Base-by-base conservation (phyloP, 2,329 filamentous ascomycete genomes). In the Xylariaceae sp. region DNA sequence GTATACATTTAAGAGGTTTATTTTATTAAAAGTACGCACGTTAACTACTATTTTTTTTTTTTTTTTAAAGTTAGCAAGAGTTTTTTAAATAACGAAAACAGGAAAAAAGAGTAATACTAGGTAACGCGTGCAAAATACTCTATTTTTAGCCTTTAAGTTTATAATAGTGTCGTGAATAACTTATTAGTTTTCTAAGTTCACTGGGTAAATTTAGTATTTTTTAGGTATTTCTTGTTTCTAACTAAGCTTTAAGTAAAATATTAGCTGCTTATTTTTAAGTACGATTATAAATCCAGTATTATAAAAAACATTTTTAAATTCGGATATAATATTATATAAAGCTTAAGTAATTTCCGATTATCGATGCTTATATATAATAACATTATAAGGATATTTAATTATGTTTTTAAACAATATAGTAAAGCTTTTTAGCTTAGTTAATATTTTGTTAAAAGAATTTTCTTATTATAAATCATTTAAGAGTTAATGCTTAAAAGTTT, bases 141-240 rank as follows among this genome's bases (percentile, higher is more conserved):
- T n/a, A n/a, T n/a, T n/a, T n/a, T n/a, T n/a, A n/a, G n/a, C 33
- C 19, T 43, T 44, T 34, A 14, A 14, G n/a, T 43, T 6, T n/a
- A n/a, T 21, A 52, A 37, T 34, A 26, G 21, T 43, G 24, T 52
- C 24, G 28, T 47, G 7, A 23, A 52, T 37, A 17, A 44, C 12
- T 29, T 17, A 17, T 17, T 44, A 19, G 11, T 52, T 28, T 52
- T 52, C 33, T 33, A 36, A 17, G 19, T 44, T 52, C 5, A 44
- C 26, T 52, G 43, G 43, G 43, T 52, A 34, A 16, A 11, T 17
- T 21, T 33, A 9, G n/a, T n/a, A n/a, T n/a, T n/a, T n/a, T n/a
- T n/a, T n/a, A n/a, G n/a, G n/a, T n/a, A n/a, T n/a, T n/a, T 52
- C 12, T 34, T 47, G 34, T 36, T 52, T 36, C 26, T 44, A 44